These are phyloP conservation scores for Sarocladium oryzae DNA, from an alignment of 2,329 filamentous ascomycete genomes.

Conservation along the genomic window DNA sequence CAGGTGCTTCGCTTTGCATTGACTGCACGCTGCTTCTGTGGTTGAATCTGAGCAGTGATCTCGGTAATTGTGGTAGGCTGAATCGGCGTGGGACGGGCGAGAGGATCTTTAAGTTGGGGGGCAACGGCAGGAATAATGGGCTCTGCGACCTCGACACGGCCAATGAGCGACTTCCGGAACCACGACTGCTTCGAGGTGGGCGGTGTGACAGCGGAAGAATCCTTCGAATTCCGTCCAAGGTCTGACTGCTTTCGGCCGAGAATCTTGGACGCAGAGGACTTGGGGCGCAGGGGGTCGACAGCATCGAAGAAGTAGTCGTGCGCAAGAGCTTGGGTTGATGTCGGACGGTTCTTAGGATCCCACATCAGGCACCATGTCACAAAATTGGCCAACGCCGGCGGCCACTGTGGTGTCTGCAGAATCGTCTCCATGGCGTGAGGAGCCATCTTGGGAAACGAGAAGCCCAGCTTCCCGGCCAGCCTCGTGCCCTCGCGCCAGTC, in stretches of 20 bases:
- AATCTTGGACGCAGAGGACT: constrained; percentile 77
- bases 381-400: constrained; percentile 77
- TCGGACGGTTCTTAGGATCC: constrained; percentile 89
- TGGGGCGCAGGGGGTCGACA: constrained; percentile 85
- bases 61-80: constrained; percentile 23
- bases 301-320: constrained; percentile 95
- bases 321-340: constrained; percentile 85
- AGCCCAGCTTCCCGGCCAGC: constrained; percentile 90
- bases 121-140: constrained; percentile 40
- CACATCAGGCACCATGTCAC: constrained; percentile 99
- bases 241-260: constrained; percentile 89
- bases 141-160: constrained; percentile 64
- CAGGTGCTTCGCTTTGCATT: constrained; percentile 84
- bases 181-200: constrained; percentile 83
- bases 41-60: constrained; percentile 32
- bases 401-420: constrained; percentile 86
- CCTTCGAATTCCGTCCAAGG: constrained; percentile 47
- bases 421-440: constrained; percentile 95
- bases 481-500: constrained; percentile 95
- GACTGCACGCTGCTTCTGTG: constrained; percentile 31
- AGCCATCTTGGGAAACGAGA: constrained; percentile 99
- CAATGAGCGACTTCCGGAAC: constrained; percentile 93
- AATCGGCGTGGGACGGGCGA: constrained; percentile 34
- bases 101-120: constrained; percentile 37
- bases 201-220: constrained; percentile 40